Base-by-base conservation (phyloP, 1,139 yeast species). In the Kodamaea fungicola region DNA sequence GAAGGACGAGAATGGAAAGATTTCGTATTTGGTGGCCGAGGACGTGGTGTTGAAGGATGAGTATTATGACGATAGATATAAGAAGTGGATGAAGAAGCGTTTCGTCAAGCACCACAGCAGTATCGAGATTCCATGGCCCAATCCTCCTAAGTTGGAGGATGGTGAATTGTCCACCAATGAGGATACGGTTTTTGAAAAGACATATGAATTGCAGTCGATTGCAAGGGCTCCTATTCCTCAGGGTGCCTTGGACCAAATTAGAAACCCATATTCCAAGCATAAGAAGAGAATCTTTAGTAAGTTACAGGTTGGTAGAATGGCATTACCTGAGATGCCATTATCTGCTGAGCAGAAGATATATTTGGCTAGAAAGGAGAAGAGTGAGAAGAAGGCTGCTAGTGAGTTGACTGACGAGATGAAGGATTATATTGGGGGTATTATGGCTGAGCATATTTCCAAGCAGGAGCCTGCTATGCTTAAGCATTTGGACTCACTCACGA, bases 71-170 rank as follows among this genome's bases (percentile, higher is more conserved):
- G 78, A 77, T 35, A 78, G 84, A 49, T 81, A 83, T 59, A 83
- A 81, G 57, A 71, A 73, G 54, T 76, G 84, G 72, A 66, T 88
- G 67, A 95, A 95, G 16, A 76, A 76, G 45, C 78, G 97, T 62
- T 76, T 78, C 47, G 88, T 90, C 10, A 78, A 74, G 47, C 73
- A 77, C 48, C 89, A 87, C 50, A 76, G 77, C 30, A 71, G 75
- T 34, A 66, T 87, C 40, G 78, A 79, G 33, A 79, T 90, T 38
- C 97, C 97, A 39, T 90, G 96, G 95, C 97, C 97, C 31, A 75
- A 78, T 46, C 95, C 95, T 2, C 82, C 79, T 27, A 69, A 73
- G 7, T 63, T 67, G n/a, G 75, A 74, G 47, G 85, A 80, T 39
- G 87, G 84, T 36, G 61, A 61, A 9, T 63, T 78, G 40, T 66